Evolutionary conservation across 2,329 filamentous ascomycete genomes (phyloP).

Genomic region (Endoconidiophora laricicola): DNA sequence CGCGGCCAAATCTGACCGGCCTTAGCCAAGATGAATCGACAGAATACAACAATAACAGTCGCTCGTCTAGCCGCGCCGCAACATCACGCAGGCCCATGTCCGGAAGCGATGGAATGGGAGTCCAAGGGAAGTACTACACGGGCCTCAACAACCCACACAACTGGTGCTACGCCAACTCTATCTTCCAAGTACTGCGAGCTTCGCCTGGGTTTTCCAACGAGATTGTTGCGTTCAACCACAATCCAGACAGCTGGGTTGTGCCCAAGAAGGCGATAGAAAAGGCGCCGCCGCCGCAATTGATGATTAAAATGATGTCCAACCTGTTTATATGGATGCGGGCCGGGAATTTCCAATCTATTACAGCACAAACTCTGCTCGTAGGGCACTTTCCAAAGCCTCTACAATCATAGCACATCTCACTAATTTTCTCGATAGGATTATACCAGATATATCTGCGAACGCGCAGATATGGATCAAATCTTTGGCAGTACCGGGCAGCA

Average conservation of each 20-base stretch:
- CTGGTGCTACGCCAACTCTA: slow-evolving; percentile 88
- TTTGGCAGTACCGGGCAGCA: slow-evolving; percentile 69
- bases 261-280: slow-evolving; percentile 44
- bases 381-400: slow-evolving; percentile 15
- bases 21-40: slow-evolving; percentile 9
- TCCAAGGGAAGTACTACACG: slow-evolving; percentile 25
- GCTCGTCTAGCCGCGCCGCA: slow-evolving; percentile 1
- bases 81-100: background rate
- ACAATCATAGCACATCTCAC: slow-evolving; percentile 12
- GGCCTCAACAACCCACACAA: slow-evolving; percentile 68
- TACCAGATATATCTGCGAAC: slow-evolving; percentile 23
- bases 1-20: slow-evolving; percentile 42
- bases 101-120: slow-evolving; percentile 5
- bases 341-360: slow-evolving; percentile 33
- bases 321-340: slow-evolving; percentile 40
- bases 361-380: slow-evolving; percentile 41
- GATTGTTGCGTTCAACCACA: slow-evolving; percentile 37
- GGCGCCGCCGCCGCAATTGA: slow-evolving; percentile 37
- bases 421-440: slow-evolving; percentile 33
- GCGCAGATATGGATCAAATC: slow-evolving; percentile 19
- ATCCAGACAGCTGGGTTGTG: slow-evolving; percentile 50
- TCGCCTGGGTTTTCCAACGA: slow-evolving; percentile 52
- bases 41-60: slow-evolving; percentile 19
- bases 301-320: slow-evolving; percentile 42
- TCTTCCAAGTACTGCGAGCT: slow-evolving; percentile 65